Conservation (phyloP, 2,329 filamentous ascomycete species). For the Nemania abortiva region DNA sequence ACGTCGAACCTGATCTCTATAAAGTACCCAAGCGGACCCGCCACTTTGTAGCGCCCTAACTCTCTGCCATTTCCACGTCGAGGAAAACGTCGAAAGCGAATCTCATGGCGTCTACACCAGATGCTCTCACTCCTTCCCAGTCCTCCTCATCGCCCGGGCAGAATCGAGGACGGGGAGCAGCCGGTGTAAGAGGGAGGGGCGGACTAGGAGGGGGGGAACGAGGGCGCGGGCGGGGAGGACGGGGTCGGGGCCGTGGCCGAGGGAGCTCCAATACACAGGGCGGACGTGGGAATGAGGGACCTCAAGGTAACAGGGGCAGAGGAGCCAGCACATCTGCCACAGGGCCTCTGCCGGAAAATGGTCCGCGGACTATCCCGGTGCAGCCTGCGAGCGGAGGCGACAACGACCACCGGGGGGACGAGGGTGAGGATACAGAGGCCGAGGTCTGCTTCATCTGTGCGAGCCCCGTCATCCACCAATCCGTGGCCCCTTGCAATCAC, state of each 20-base stretch:
- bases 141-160: slow-evolving; percentile 38
- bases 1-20: neutral
- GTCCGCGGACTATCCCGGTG: slow-evolving; percentile 26
- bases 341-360: slow-evolving; percentile 23
- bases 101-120: slow-evolving; percentile 33
- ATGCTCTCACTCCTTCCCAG: slow-evolving; percentile 19
- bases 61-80: neutral
- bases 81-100: neutral
- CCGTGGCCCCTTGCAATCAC: slow-evolving; percentile 94
- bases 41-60: neutral
- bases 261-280: slow-evolving; percentile 48
- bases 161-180: slow-evolving; percentile 50
- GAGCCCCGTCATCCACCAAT: slow-evolving; percentile 86
- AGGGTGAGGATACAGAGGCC: slow-evolving; percentile 71
- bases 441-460: slow-evolving; percentile 99
- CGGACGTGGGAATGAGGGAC: slow-evolving; percentile 52
- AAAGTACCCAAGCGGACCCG: neutral
- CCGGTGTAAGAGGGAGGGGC: slow-evolving; percentile 55
- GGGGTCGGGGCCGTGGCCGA: slow-evolving; percentile 58
- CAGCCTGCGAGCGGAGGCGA: slow-evolving; percentile 34
- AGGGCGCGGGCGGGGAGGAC: slow-evolving; percentile 59
- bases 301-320: slow-evolving; percentile 50
- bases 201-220: slow-evolving; percentile 55
- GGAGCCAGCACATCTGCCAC: slow-evolving; percentile 46
- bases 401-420: slow-evolving; percentile 63